A percentile compares a stretch with the other conserved stretches of the same genome.
These are phyloP conservation scores for Peltaster fructicola DNA, from an alignment of 2,329 filamentous ascomycete species.

Conservation along the genomic window DNA sequence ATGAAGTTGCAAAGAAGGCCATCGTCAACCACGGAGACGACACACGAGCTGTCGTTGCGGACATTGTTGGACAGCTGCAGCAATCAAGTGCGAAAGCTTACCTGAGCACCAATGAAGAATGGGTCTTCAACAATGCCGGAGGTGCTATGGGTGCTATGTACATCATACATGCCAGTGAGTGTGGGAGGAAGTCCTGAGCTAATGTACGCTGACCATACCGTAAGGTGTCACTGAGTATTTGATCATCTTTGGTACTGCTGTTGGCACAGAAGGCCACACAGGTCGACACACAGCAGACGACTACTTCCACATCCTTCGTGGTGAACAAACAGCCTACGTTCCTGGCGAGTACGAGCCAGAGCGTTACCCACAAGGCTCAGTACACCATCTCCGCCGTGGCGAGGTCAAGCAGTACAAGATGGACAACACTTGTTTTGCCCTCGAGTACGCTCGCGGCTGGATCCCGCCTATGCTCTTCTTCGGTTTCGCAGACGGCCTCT, in stretches of 20 bases:
- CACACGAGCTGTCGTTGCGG: slow-evolving; percentile 48
- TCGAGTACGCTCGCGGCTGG: slow-evolving; percentile 76
- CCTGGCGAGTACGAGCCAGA: slow-evolving; percentile 50
- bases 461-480: slow-evolving; percentile 88
- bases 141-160: slow-evolving; percentile 88
- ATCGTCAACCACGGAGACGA: slow-evolving; percentile 56
- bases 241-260: slow-evolving; percentile 68
- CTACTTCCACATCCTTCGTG: slow-evolving; percentile 80
- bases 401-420: slow-evolving; percentile 70
- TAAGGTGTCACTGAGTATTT: slow-evolving; percentile 66
- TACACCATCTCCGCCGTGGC: slow-evolving; percentile 57
- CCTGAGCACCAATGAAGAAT: slow-evolving; percentile 41
- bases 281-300: slow-evolving; percentile 84
- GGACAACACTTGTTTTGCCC: slow-evolving; percentile 57
- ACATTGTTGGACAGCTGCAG: slow-evolving; percentile 52
- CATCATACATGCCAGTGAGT: slow-evolving; percentile 66
- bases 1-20: slow-evolving; percentile 48
- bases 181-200: neutral
- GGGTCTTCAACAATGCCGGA: slow-evolving; percentile 84
- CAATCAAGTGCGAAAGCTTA: slow-evolving; percentile 20
- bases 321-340: slow-evolving; percentile 59
- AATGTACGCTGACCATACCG: slow-evolving; percentile 10
- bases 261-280: slow-evolving; percentile 75
- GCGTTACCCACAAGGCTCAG: slow-evolving; percentile 48
- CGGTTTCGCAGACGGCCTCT: slow-evolving; percentile 66